Conservation (phyloP, 2,329 filamentous ascomycete genomes). For the Phialophora verrucosa region DNA sequence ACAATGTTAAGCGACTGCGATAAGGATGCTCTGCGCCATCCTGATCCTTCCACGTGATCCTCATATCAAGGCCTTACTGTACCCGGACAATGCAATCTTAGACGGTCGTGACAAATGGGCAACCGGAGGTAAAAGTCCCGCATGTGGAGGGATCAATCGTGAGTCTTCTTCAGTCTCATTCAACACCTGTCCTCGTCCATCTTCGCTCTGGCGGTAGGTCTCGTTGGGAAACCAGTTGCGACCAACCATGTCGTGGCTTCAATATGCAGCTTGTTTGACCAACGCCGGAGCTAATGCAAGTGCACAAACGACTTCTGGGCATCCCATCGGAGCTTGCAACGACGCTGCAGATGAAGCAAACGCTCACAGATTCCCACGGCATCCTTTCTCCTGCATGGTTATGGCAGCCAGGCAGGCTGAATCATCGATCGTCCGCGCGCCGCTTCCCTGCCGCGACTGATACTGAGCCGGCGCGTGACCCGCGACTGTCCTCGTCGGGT, state of each 20-base stretch:
- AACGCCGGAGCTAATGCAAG: background rate
- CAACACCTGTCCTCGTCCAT: background rate
- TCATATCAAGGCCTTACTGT: too few species aligned
- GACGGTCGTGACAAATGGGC: too few species aligned
- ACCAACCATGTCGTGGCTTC: conserved; percentile 11
- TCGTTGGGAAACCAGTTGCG: conserved; percentile 16
- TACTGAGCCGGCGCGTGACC: background rate
- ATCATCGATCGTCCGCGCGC: conserved; percentile 25
- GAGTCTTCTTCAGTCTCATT: background rate
- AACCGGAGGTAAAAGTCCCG: too few species aligned
- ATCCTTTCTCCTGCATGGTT: background rate
- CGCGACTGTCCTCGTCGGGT: conserved; percentile 17
- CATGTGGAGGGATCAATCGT: too few species aligned
- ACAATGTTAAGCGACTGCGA: too few species aligned
- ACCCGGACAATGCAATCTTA: too few species aligned
- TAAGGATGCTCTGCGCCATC: too few species aligned
- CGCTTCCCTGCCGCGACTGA: conserved; percentile 27
- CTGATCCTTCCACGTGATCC: too few species aligned
- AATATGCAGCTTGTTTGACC: background rate
- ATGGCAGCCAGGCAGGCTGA: conserved; percentile 1
- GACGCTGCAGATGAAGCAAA: background rate
- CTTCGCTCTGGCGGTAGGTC: background rate
- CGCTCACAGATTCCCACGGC: background rate
- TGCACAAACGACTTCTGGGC: conserved; percentile 6
- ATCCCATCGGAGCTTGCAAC: background rate